A percentile compares a stretch with the other conserved stretches of the same genome.
Conservation (phyloP, 2,329 filamentous ascomycete genomes). For the Boeremia lycopersici region DNA sequence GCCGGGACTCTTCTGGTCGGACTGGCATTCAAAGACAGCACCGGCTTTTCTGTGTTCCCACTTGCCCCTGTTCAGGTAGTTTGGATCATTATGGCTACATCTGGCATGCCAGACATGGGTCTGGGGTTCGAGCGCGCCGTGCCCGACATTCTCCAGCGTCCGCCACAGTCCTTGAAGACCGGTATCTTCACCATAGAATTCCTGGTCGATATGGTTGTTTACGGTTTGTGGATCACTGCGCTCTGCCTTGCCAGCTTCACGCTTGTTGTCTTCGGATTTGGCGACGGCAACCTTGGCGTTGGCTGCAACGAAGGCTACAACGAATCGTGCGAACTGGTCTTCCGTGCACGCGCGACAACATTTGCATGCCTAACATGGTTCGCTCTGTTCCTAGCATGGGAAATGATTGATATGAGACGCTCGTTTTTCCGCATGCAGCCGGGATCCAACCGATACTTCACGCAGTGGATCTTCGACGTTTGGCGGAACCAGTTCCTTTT, state of each 20-base stretch:
- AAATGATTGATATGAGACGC: constrained; percentile 74
- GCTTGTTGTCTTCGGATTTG: constrained; percentile 44
- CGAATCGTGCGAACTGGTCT: constrained; percentile 42
- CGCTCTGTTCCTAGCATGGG: constrained; percentile 78
- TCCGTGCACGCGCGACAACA: constrained; percentile 69
- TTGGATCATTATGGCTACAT: constrained; percentile 95
- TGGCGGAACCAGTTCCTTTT: constrained; percentile 73
- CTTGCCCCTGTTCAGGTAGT: constrained; percentile 85
- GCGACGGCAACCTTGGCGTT: constrained; percentile 40
- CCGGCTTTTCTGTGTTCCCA: constrained; percentile 79
- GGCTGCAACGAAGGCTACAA: constrained; percentile 46
- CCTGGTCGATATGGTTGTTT: constrained; percentile 47
- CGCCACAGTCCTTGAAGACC: constrained; percentile 64
- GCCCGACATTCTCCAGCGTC: constrained; percentile 77
- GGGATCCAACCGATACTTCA: constrained; percentile 58
- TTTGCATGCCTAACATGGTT: constrained; percentile 80
- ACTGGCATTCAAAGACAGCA: constrained; percentile 76
- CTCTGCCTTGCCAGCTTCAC: constrained; percentile 42
- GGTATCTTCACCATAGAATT: constrained; percentile 49
- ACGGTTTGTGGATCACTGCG: constrained; percentile 45
- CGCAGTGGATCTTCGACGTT: constrained; percentile 68
- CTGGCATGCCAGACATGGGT: constrained; percentile 79
- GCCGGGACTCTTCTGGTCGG: constrained; percentile 82
- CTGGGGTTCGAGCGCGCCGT: constrained; percentile 79
- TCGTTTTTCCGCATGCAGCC: constrained; percentile 79